Evolutionary conservation across 2,329 filamentous ascomycete genomes (phyloP), one percentile per base, ranked within the genome.

Genomic region (Scleromitrula shiraiana): DNA sequence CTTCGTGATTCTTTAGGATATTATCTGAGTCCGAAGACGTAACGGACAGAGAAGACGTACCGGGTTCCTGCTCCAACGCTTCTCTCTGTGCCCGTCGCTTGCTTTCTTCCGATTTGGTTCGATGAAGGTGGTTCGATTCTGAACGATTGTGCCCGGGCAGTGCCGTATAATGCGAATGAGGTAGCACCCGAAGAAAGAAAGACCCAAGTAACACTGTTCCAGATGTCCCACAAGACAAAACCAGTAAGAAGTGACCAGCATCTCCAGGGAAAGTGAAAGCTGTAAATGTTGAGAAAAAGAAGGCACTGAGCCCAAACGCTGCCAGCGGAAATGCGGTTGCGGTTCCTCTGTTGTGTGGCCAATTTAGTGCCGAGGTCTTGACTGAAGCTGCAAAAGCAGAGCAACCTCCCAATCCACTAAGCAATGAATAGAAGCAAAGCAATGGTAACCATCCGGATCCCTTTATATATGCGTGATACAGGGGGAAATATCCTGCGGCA

Each of bases 281-380:
- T 19, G 88, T 87, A 27, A 94, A 68, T 2, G 83, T 75, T 0
- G 93, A 91, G 69, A 96, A 98, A 71, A 97, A 95, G 68, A 98
- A 93, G 46, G 93, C 93, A 64, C 90, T 96, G 49, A 98, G 70
- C 3, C 93, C 93, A 63, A 97, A 97, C 3, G 88, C 90, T 49
- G 93, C 88, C 48, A 97, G 69, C 5, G 93, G 91, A 59, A 97
- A 93, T 1, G 90, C 90, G 5, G 93, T 97, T 5, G 93, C 93
- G 3, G 91, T 95, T 47, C 93, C 93, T 54, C 93, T 80, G 64
- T 95, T 85, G 50, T 83, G 78, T 10, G 91, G 91, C 80, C 90
- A 96, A 67, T 96, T 96, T 55, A 93, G 76, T 8, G 90, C 90
- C 41, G 86, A 90, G 63, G 72, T 72, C 64, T 98, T 98, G 62